A percentile compares a stretch with the other conserved stretches of the same genome.
Evolutionary conservation across 2,329 filamentous ascomycete species (phyloP).

Genomic region (Thermomyces lanuginosus): DNA sequence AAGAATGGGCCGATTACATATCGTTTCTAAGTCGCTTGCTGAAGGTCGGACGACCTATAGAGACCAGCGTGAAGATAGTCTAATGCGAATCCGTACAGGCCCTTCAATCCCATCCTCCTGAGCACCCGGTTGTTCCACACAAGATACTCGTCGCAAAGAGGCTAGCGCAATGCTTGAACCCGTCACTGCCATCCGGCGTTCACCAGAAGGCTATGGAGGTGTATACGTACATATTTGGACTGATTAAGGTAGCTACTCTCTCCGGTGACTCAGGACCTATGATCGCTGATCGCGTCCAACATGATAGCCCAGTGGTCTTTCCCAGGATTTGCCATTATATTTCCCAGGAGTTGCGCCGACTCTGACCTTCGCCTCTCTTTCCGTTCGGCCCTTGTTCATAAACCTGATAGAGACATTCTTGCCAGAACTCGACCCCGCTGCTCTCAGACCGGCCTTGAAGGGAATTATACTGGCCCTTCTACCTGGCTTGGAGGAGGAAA

Average conservation of each 20-base stretch:
- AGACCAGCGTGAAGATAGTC: neutral
- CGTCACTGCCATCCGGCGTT: constrained; percentile 80
- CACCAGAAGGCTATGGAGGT: constrained; percentile 96
- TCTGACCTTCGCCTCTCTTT: constrained; percentile 84
- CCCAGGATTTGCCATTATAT: constrained; percentile 70
- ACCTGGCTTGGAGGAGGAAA: constrained; percentile 87
- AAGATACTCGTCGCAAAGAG: constrained; percentile 75
- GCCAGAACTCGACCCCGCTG: constrained; percentile 50
- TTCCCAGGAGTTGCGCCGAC: constrained; percentile 78
- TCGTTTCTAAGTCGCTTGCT: constrained; percentile 82
- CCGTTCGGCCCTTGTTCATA: constrained; percentile 72
- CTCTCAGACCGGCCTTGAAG: constrained; percentile 75
- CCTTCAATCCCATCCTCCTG: constrained; percentile 67
- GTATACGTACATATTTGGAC: constrained; percentile 73
- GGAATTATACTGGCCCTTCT: constrained; percentile 76
- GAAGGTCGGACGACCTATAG: constrained; percentile 43
- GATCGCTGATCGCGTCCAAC: neutral
- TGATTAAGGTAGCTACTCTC: constrained; percentile 48
- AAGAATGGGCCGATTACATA: constrained; percentile 99
- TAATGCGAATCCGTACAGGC: constrained; percentile 37
- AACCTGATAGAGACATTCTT: constrained; percentile 70
- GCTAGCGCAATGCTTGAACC: constrained; percentile 87
- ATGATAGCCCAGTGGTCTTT: constrained; percentile 49
- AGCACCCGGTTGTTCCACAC: constrained; percentile 57
- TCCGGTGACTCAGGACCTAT: neutral